Evolutionary conservation across 768 basidiomycete genomes (phyloP).

Genomic region (Podaxis pistillaris): DNA sequence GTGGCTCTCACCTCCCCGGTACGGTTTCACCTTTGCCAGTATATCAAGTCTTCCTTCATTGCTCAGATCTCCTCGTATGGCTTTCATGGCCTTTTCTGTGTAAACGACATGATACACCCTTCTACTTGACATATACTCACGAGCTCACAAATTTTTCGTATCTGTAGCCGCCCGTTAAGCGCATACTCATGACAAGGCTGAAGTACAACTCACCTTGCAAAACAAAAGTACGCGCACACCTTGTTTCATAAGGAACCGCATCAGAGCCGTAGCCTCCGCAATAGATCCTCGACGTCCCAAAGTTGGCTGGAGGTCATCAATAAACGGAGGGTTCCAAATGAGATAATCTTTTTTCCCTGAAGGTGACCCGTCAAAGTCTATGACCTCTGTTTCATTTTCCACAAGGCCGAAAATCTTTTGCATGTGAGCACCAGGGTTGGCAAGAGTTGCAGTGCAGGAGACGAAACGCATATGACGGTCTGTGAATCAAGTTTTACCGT

Average conservation of each 20-base stretch:
- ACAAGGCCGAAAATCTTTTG: slow-evolving; percentile 68
- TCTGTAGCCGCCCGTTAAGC: slow-evolving; percentile 39
- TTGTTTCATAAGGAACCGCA: slow-evolving; percentile 79
- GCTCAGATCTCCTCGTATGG: slow-evolving; percentile 65
- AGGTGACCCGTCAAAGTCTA: slow-evolving; percentile 82
- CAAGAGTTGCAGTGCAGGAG: slow-evolving; percentile 87
- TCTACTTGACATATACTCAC: slow-evolving; percentile 34
- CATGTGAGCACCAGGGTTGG: slow-evolving; percentile 78
- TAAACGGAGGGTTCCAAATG: slow-evolving; percentile 69
- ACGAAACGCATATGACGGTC: slow-evolving; percentile 63
- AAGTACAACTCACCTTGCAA: slow-evolving; percentile 57
- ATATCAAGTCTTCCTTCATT: slow-evolving; percentile 77
- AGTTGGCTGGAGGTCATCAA: slow-evolving; percentile 51
- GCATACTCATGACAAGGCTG: no score
- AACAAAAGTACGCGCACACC: slow-evolving; percentile 86
- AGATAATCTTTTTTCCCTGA: slow-evolving; percentile 78
- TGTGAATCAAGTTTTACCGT: slow-evolving; percentile 21
- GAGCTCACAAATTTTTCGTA: slow-evolving; percentile 79
- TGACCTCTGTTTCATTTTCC: slow-evolving; percentile 56
- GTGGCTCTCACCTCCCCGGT: slow-evolving; percentile 64
- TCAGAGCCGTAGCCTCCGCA: slow-evolving; percentile 66
- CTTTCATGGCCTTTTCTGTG: slow-evolving; percentile 67
- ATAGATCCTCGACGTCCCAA: slow-evolving; percentile 59
- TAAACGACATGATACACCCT: neutral
- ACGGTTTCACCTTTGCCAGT: slow-evolving; percentile 72